A percentile compares a stretch with the other conserved stretches of the same genome.
phyloP scores from a whole-genome alignment of 352 stramenopile species.

The Phytophthora aleatoria region DNA sequence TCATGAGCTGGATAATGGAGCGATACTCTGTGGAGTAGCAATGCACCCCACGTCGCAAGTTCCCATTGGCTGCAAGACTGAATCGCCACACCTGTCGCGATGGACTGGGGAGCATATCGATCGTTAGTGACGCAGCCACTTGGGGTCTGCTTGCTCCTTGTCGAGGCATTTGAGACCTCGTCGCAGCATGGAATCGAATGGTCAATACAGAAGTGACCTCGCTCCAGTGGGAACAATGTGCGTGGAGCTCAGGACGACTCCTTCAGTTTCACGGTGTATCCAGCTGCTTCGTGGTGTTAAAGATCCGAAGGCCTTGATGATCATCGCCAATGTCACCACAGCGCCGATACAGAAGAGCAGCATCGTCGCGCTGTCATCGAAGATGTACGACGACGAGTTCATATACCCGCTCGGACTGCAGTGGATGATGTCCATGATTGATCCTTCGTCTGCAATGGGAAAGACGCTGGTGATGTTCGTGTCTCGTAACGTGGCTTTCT shows the following conservation, averaged over 20 bases:
- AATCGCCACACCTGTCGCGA: background rate
- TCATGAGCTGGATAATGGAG: slow-evolving; percentile 42
- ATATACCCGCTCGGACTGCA: slow-evolving; percentile 16
- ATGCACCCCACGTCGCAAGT: background rate
- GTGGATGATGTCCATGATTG: slow-evolving; percentile 21
- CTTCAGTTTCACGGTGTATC: slow-evolving; percentile 8
- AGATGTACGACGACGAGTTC: slow-evolving; percentile 26
- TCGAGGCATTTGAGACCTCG: background rate
- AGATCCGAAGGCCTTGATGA: slow-evolving; percentile 14
- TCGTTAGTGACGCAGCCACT: background rate
- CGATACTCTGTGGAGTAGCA: background rate
- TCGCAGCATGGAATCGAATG: slow-evolving; percentile 17
- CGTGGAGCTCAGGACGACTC: slow-evolving; percentile 17
- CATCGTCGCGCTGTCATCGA: slow-evolving; percentile 20
- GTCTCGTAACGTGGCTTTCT: slow-evolving; percentile 12
- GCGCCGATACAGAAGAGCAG: slow-evolving; percentile 16
- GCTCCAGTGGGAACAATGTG: slow-evolving; percentile 9
- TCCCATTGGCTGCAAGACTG: background rate
- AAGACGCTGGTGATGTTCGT: slow-evolving; percentile 25
- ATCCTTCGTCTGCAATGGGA: slow-evolving; percentile 7
- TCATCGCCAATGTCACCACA: slow-evolving; percentile 4
- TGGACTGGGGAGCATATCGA: background rate
- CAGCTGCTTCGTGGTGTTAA: slow-evolving; percentile 9
- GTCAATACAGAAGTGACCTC: slow-evolving; percentile 14
- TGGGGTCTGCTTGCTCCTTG: background rate